Base-by-base conservation (phyloP, 495 filamentous ascomycete species). In the Penicillium roqueforti region DNA sequence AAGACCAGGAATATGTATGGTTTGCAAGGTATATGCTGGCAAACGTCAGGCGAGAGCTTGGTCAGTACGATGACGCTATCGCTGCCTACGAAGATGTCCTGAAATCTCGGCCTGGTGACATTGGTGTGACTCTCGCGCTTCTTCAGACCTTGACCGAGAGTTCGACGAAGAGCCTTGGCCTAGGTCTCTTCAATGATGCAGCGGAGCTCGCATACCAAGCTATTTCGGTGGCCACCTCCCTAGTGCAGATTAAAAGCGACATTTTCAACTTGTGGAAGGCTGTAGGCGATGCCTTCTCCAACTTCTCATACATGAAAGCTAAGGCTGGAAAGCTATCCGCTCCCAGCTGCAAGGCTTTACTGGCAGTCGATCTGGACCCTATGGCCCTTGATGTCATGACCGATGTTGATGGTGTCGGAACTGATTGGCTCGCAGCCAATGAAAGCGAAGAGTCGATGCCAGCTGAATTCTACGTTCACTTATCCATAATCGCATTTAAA, bases 11-110 rank as follows among this genome's bases (percentile, higher is more conserved):
- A 4, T 85, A 92, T 37, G 84, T 81, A 31, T 99, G 93, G 93
- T 97, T 97, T 66, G 88, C 90, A 6, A 86, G 88, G 57, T 96
- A 97, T 63, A 95, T 99, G 84, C 78, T 96, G n/a, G 92, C 91
- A 2, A 97, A 99, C 55, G 87, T 97, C 16, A 87, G 88, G 61
- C 81, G 93, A 36, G 93, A 97, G 67, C 78, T 97, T 31, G 90
- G 92, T 9, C 85, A 95, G 16, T 95, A 86, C 66, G 88, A 92
- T 45, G 86, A 87, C 29, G 89, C 93, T 9, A 87, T 92, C 56
- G 59, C 70, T 11, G 82, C 86, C 26, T 96, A 97, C 62, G 76
- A 82, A 49, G 73, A 79, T 9, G 88, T 97, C 13, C 73, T 96
- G 45, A 65, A 69, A 3, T 66, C 74, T 13, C 83, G 83, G 5